Evolutionary conservation across 306 rosid genomes (phyloP), one percentile per base, ranked within the genome.

Genomic region (Luffa acutangula): DNA sequence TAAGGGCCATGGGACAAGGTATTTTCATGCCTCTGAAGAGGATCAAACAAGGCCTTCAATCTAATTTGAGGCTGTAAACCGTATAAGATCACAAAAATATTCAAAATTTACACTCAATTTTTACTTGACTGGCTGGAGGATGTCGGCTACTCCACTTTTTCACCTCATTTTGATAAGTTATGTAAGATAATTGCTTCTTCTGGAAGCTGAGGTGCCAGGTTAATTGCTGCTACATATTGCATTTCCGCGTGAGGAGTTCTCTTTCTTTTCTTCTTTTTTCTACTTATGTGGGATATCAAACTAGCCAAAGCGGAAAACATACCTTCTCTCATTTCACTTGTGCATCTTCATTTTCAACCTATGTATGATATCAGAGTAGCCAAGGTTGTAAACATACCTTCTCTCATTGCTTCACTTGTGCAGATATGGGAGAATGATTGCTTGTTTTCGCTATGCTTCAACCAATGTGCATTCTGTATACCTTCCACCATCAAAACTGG

Each of bases 401-500:
- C 78, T 51, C 41, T 51, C 60, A 74, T 74, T 74, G 78, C 25
- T 13, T 74, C 48, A 51, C 60, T 72, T 53, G 6, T 87, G 85
- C 87, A 96, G 99, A 87, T 96, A 90, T 59, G 99, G 98, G 53
- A 87, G 86, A 83, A 96, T 90, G 98, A 96, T 93, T 79, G 99
- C 99, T 81, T 96, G 99, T 89, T 96, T 96, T 82, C 94, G 99
- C 58, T 96, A 96, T 86, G 92, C 98, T 69, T 89, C 99, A 39
- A 96, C 92, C 77, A 84, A 96, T 82, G 96, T 95, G 80, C 91
- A 88, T 82, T 91, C 97, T 46, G 99, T 93, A 87, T 90, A 87
- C 84, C 97, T 91, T 86, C 99, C 99, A 80, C 99, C 93, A 2
- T 84, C 88, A 78, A 87, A 85, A 82, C 86, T 96, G 80, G 88